Conservation (phyloP, 83 land plant genomes). For the Isoetes engelmannii region DNA sequence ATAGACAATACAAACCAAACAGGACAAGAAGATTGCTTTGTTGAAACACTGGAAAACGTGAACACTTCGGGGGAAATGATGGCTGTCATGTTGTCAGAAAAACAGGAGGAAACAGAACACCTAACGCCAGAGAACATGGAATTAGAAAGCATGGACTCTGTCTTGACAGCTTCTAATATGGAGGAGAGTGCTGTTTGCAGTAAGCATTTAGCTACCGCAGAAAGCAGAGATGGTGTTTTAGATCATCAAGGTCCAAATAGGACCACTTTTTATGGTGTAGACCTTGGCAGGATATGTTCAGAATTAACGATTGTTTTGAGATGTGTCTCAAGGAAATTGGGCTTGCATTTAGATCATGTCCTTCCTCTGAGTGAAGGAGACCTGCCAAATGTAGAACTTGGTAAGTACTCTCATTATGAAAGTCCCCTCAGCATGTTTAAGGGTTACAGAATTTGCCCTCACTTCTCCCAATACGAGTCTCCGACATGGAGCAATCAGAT, state of each 20-base stretch:
- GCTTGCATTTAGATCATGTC: neutral
- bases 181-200: constrained; percentile 31
- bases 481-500: constrained; percentile 31
- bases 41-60: no score
- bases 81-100: no score
- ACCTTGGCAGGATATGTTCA: neutral
- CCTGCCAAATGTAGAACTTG: neutral
- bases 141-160: neutral
- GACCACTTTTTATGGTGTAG: neutral
- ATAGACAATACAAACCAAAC: no score
- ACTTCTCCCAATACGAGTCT: constrained; percentile 16
- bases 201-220: no score
- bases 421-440: constrained; percentile 35
- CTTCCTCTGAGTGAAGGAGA: neutral
- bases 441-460: constrained; percentile 13
- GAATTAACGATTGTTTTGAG: neutral
- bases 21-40: no score
- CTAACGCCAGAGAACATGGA: no score
- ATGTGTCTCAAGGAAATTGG: neutral
- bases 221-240: neutral
- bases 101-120: no score
- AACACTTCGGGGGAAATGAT: no score
- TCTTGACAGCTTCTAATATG: constrained; percentile 12
- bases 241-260: neutral
- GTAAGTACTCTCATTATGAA: constrained; percentile 13